Evolutionary conservation across 495 filamentous ascomycete species (phyloP).

Genomic region (Penicillium mononematosum): DNA sequence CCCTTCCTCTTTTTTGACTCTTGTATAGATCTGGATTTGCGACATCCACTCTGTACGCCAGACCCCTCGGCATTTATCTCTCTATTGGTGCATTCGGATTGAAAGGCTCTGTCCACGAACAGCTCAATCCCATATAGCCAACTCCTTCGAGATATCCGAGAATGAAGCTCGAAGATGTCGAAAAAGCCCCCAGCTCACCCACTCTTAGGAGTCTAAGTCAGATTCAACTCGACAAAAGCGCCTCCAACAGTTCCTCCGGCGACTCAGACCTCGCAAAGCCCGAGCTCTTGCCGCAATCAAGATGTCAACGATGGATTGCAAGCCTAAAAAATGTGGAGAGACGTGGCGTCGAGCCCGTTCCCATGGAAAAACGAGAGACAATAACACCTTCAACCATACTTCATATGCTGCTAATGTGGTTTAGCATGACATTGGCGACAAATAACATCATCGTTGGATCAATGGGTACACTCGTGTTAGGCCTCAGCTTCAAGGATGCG

Average conservation of each 20-base stretch:
- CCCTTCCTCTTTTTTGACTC: background rate
- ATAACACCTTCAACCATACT: constrained; percentile 38
- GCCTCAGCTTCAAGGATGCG: constrained; percentile 64
- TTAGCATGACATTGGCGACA: constrained; percentile 67
- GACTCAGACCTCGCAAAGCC: constrained; percentile 15
- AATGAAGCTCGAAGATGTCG: constrained; percentile 25
- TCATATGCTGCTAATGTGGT: constrained; percentile 70
- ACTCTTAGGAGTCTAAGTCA: constrained; percentile 20
- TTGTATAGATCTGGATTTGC: constrained; percentile 5
- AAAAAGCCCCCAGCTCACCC: constrained; percentile 22
- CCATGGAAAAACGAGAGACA: constrained; percentile 49
- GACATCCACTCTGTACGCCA: constrained; percentile 7
- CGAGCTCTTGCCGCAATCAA: constrained; percentile 18
- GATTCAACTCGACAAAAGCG: constrained; percentile 22
- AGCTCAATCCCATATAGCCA: background rate
- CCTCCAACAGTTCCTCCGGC: constrained; percentile 21
- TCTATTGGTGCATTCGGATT: background rate
- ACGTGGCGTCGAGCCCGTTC: constrained; percentile 67
- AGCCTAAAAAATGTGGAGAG: constrained; percentile 57
- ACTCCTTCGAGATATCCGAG: background rate
- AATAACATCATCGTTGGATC: constrained; percentile 72
- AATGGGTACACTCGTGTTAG: constrained; percentile 63
- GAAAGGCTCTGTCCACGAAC: background rate
- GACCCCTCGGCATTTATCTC: background rate
- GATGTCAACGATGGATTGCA: constrained; percentile 35